These are phyloP conservation scores for Phylloporus sp. DNA, from an alignment of 768 basidiomycete species.

Conservation along the genomic window DNA sequence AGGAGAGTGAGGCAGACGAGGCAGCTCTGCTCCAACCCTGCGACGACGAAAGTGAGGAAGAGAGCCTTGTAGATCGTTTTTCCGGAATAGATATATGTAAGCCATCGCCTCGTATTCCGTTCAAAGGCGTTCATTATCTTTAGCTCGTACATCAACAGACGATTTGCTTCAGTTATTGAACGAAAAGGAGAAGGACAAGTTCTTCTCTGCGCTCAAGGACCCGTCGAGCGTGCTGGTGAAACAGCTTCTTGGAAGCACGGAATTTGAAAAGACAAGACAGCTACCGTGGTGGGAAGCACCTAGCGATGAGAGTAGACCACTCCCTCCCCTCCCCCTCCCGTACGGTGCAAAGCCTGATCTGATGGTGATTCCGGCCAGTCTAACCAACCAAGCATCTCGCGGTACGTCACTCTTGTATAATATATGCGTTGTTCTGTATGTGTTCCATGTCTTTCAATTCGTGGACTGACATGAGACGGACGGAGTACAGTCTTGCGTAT, in stretches of 20 bases:
- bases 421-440: slow-evolving; percentile 63
- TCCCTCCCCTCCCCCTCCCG: slow-evolving; percentile 3
- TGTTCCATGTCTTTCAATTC: slow-evolving; percentile 4
- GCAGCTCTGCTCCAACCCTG: slow-evolving; percentile 27
- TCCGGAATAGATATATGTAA: slow-evolving; percentile 59
- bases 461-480: not conserved
- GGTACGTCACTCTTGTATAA: slow-evolving; percentile 61
- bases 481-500: slow-evolving; percentile 56
- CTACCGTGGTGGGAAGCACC: slow-evolving; percentile 73
- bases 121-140: not conserved
- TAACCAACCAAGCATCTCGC: slow-evolving; percentile 38
- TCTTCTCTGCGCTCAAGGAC: slow-evolving; percentile 55
- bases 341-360: slow-evolving; percentile 41
- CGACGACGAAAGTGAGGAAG: slow-evolving; percentile 39
- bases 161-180: slow-evolving; percentile 61
- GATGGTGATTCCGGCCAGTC: slow-evolving; percentile 44
- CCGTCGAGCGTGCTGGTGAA: slow-evolving; percentile 59
- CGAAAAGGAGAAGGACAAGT: slow-evolving; percentile 55
- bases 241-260: slow-evolving; percentile 55
- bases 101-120: slow-evolving; percentile 12
- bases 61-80: slow-evolving; percentile 49
- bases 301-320: not conserved
- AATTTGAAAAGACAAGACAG: slow-evolving; percentile 44
- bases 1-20: slow-evolving; percentile 45
- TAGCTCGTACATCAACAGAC: slow-evolving; percentile 55